Evolutionary conservation across 257 asterid genomes (phyloP), one percentile per base, ranked within the genome.

Genomic region (Gentiana macrophylla): DNA sequence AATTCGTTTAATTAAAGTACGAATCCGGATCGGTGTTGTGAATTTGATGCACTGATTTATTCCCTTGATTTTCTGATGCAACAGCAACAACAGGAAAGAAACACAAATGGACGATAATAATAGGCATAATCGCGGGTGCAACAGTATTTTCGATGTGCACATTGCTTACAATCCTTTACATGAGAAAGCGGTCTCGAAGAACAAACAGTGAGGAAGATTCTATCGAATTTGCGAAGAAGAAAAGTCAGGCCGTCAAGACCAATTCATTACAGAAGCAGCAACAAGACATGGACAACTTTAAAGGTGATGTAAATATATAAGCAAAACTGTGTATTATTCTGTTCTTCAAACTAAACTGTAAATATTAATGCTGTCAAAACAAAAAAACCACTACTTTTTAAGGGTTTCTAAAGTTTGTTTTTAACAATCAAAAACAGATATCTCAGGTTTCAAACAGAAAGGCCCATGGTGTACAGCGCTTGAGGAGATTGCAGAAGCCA

Each of bases 401-500:
- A 15, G 24, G 24, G 24, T 15, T 15, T 15, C 24, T 15, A 15
- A 15, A 15, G 24, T 15, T 15, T 15, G 24, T 15, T 15, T 15
- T 15, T 15, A 15, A 15, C 24, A 15, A 15, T 15, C 24, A 15
- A 15, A 15, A 15, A 56, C 77, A 80, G 88, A 79, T 56, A 60
- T 80, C 35, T 69, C 87, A 57, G 80, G 24, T 57, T 75, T 88
- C 53, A 80, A 71, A 79, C 94, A 10, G 94, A 84, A 72, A 82
- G 72, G 55, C 86, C 84, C 9, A 70, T 70, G 36, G 56, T 70
- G 10, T 84, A 82, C 81, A n/a, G 74, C 78, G 49, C 74, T 83
- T 45, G 86, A 82, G 62, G 88, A 80, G 82, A 70, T 88, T 24
- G 81, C 71, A 58, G 86, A 79, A 71, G 94, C 96, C 38, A 88